phyloP scores from a whole-genome alignment of 176 grass and related monocot genomes.

The Rhynchospora pubera region DNA sequence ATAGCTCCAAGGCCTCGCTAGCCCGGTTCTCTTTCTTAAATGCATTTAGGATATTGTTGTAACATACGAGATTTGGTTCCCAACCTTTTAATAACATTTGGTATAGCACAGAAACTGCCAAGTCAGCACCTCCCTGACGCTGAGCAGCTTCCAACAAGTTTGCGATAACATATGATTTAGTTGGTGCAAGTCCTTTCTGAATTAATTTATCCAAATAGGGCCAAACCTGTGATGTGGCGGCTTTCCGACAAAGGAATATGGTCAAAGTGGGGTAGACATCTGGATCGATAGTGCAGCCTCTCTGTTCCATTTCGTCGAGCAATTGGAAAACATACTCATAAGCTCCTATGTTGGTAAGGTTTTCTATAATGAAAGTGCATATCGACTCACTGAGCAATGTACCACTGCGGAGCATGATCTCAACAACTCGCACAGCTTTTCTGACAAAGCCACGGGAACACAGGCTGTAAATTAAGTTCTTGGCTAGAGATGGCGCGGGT shows the following conservation, averaged over 20 bases:
- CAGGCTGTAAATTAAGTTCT: not conserved
- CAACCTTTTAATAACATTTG: not conserved
- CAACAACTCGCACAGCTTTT: slow-evolving; percentile 7
- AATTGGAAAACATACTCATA: slow-evolving; percentile 12
- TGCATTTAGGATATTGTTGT: not conserved
- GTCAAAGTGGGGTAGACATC: not conserved
- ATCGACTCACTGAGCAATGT: not conserved
- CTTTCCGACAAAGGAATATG: not conserved
- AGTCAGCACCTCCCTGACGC: not conserved
- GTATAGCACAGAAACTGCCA: not conserved
- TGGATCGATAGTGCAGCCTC: not conserved
- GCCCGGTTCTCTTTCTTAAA: not conserved
- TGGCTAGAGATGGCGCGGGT: not conserved
- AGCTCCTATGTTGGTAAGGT: not conserved
- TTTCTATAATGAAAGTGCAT: slow-evolving; percentile 10
- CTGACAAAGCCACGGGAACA: not conserved
- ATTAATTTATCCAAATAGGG: slow-evolving; percentile 7
- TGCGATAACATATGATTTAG: not conserved
- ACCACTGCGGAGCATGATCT: not conserved
- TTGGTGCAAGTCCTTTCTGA: not conserved
- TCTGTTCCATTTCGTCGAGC: slow-evolving; percentile 3
- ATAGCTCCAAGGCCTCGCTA: not conserved
- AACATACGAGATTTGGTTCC: not conserved
- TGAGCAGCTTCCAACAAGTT: not conserved
- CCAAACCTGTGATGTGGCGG: not conserved